Conservation (phyloP, 768 basidiomycete genomes). For the Amanita phalloides region DNA sequence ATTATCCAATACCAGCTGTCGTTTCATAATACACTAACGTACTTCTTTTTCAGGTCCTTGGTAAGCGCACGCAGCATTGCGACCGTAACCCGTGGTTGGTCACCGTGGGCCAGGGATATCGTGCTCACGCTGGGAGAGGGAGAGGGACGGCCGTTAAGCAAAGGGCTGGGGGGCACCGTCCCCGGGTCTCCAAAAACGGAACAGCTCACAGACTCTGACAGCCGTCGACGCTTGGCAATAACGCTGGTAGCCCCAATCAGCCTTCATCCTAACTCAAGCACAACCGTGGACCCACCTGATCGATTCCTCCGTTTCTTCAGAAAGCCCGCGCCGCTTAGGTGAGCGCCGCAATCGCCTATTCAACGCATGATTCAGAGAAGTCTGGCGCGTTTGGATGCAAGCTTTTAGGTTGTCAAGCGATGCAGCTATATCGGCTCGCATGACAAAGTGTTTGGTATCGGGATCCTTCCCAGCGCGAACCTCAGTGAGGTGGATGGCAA, state of each 20-base stretch:
- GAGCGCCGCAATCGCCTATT: constrained; percentile 32
- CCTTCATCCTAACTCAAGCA: neutral
- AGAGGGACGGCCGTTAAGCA: constrained; percentile 23
- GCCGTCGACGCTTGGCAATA: constrained; percentile 31
- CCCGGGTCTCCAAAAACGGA: constrained; percentile 22
- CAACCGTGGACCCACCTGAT: constrained; percentile 23
- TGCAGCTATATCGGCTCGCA: constrained; percentile 19
- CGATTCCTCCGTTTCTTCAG: constrained; percentile 25
- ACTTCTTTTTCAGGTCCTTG: constrained; percentile 40
- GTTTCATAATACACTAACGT: constrained; percentile 11
- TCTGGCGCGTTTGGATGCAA: constrained; percentile 21
- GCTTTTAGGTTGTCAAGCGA: constrained; percentile 22
- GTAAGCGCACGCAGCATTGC: constrained; percentile 58
- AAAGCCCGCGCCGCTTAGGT: constrained; percentile 34
- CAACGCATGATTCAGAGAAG: constrained; percentile 25
- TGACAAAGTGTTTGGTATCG: constrained; percentile 15
- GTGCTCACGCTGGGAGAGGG: constrained; percentile 39
- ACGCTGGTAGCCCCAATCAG: constrained; percentile 3
- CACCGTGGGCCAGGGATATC: constrained; percentile 21
- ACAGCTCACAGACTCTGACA: constrained; percentile 23
- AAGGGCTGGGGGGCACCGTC: constrained; percentile 22
- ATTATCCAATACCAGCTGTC: neutral
- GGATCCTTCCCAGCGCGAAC: constrained; percentile 6
- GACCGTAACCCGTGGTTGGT: constrained; percentile 31
- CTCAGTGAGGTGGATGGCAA: constrained; percentile 10